Evolutionary conservation across 2,329 filamentous ascomycete genomes (phyloP), one percentile per base, ranked within the genome.

Genomic region (Biscogniauxia marginata): DNA sequence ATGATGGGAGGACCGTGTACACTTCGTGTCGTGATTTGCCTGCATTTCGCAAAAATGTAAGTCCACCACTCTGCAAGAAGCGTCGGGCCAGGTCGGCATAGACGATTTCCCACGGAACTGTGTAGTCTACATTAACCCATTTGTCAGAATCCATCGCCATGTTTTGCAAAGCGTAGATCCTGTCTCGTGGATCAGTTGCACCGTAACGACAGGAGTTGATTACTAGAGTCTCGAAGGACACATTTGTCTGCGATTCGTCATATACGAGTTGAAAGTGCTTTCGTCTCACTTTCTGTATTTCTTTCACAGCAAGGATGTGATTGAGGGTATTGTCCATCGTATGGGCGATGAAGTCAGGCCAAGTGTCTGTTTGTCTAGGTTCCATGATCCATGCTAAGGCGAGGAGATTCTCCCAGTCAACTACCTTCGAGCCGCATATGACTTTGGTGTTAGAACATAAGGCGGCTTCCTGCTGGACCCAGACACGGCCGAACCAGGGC

Each of bases 41-140:
- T 20, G 44, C 44, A 4, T 46, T 22, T 20, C 11, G 44, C 44
- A 46, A 18, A 22, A 46, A 46, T 18, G 18, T 11, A 20, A 19
- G 18, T 21, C 30, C 30, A 16, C 30, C 30, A 6, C n/a, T 39
- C 30, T 18, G 18, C 16, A 20, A 46, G 44, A 46, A 46, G 8
- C 44, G 44, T 16, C 18, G 44, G 18, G 18, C 30, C n/a, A 39
- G 30, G n/a, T 39, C 30, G 7, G 30, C 30, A 39, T 39, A 39
- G 30, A 39, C 30, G 9, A 65, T 56, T 43, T 65, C 54, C 63
- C 64, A 66, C 2, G 64, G 64, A 2, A 65, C 25, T 7, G 51
- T 45, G 44, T 66, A 66, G 43, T 63, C 60, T n/a, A 65, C 55
- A 7, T 64, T 52, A 25, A 66, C 60, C 64, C 64, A 66, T 13